A percentile compares a stretch with the other conserved stretches of the same genome.
Conservation (phyloP, 225 moss, liverwort and hornwort species). For the Asterella californica region DNA sequence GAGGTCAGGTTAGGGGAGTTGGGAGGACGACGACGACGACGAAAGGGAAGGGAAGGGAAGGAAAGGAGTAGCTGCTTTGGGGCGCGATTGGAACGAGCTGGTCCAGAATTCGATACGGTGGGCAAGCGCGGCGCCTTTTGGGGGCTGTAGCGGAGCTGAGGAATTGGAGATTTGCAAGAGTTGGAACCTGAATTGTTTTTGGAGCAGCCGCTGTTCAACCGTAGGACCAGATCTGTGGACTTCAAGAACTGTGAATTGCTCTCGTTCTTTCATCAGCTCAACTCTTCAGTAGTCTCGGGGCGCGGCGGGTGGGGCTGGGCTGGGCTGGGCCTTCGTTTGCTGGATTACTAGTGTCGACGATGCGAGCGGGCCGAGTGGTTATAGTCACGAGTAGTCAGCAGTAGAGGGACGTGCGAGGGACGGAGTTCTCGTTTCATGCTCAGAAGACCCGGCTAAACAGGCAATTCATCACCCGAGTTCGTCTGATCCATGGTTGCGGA, state of each 20-base stretch:
- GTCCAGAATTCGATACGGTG: conserved; percentile 20
- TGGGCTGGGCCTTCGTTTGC: conserved; percentile 1
- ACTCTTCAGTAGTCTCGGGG: background rate
- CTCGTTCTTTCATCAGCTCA: conserved; percentile 7
- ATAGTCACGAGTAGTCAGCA: conserved; percentile 6
- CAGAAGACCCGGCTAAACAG: background rate
- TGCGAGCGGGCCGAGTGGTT: background rate
- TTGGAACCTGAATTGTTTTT: conserved; percentile 11
- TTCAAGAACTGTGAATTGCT: conserved; percentile 9
- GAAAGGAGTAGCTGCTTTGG: background rate
- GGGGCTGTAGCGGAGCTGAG: conserved; percentile 10
- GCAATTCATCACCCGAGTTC: conserved; percentile 1
- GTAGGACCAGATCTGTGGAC: background rate
- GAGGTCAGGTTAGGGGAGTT: background rate
- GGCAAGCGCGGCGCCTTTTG: conserved; percentile 15
- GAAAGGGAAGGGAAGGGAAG: background rate
- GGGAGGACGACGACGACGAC: background rate
- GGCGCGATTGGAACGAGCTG: conserved; percentile 15
- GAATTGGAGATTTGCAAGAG: conserved; percentile 12
- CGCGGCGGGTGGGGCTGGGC: background rate
- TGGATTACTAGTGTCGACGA: background rate
- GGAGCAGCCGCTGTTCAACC: background rate
- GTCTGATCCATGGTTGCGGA: background rate
- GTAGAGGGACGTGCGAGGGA: background rate
- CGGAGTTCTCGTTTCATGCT: conserved; percentile 5